phyloP scores from a whole-genome alignment of 139 green algal species.

The Closterium sp. region DNA sequence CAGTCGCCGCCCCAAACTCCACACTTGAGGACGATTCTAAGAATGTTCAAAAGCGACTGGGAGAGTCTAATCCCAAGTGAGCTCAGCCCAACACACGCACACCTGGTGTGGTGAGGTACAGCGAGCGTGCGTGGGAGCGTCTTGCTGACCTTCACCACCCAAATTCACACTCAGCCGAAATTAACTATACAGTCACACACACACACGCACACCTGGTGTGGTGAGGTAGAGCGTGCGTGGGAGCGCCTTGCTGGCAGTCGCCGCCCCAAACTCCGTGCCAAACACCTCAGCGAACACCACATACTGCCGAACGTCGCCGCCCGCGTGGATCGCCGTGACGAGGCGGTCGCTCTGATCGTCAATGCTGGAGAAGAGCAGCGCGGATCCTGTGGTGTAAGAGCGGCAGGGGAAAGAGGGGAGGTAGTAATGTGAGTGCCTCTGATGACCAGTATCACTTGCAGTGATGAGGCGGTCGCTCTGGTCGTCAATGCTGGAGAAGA shows the following conservation, averaged over 20 bases:
- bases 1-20: not conserved
- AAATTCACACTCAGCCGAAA: too few relatives aligned
- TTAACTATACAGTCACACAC: too few relatives aligned
- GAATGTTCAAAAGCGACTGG: too few relatives aligned
- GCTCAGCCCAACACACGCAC: too few relatives aligned
- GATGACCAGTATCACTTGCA: not conserved
- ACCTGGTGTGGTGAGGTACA: too few relatives aligned
- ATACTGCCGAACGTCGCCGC: slow-evolving; percentile 5
- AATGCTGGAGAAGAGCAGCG: not conserved
- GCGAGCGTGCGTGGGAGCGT: too few relatives aligned
- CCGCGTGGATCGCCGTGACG: not conserved
- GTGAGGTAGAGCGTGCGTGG: not conserved
- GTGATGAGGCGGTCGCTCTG: not conserved
- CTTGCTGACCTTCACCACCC: too few relatives aligned
- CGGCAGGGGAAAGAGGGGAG: not conserved
- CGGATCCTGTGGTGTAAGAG: not conserved
- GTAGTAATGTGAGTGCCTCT: not conserved
- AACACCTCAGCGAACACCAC: not conserved
- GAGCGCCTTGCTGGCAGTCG: not conserved
- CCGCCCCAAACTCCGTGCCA: not conserved
- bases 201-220: not conserved
- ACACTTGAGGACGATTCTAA: too few relatives aligned
- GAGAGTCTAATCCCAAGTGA: too few relatives aligned
- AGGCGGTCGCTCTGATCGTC: not conserved
- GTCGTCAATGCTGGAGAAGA: not conserved